Percentiles rank a stretch among this genome's conserved stretches.
Evolutionary conservation across 805 yeast species (phyloP).

Genomic region (Ogataea allantospora): DNA sequence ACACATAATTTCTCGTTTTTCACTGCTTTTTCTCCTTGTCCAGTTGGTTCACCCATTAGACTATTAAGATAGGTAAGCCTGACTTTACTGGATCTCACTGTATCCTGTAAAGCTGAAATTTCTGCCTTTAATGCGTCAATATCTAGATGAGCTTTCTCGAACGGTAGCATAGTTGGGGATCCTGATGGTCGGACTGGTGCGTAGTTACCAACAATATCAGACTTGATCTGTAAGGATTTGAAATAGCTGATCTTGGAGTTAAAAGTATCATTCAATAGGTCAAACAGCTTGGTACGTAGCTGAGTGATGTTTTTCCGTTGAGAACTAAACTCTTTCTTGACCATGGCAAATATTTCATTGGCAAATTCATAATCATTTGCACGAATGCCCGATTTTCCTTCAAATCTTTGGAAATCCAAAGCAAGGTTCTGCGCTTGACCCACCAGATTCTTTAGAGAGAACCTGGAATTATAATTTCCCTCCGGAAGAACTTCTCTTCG

Average conservation of each 20-base stretch:
- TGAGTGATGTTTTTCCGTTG: slow-evolving; percentile 42
- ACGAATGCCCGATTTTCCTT: slow-evolving; percentile 15
- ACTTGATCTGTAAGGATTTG: slow-evolving; percentile 77
- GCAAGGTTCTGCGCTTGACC: slow-evolving; percentile 28
- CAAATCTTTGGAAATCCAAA: slow-evolving; percentile 26
- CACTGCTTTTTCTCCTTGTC: slow-evolving; percentile 25
- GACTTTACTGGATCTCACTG: slow-evolving; percentile 34
- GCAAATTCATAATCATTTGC: slow-evolving; percentile 22
- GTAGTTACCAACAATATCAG: slow-evolving; percentile 71
- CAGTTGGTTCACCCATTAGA: slow-evolving; percentile 29
- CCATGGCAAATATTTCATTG: background rate
- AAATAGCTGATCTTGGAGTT: slow-evolving; percentile 82
- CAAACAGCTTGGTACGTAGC: slow-evolving; percentile 48
- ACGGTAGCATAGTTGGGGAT: slow-evolving; percentile 17
- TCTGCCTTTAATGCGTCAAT: slow-evolving; percentile 15
- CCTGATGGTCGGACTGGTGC: slow-evolving; percentile 28
- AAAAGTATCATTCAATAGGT: slow-evolving; percentile 60
- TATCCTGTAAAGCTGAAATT: slow-evolving; percentile 13
- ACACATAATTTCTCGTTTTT: slow-evolving; percentile 55
- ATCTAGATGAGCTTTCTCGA: slow-evolving; percentile 23
- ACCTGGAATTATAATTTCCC: slow-evolving; percentile 34
- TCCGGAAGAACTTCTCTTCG: slow-evolving; percentile 33
- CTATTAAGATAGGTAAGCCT: slow-evolving; percentile 50
- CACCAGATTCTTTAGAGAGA: slow-evolving; percentile 25
- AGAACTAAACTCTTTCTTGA: slow-evolving; percentile 38